Base-by-base conservation (phyloP, 345 rosid species). In the Pugionium cornutum region DNA sequence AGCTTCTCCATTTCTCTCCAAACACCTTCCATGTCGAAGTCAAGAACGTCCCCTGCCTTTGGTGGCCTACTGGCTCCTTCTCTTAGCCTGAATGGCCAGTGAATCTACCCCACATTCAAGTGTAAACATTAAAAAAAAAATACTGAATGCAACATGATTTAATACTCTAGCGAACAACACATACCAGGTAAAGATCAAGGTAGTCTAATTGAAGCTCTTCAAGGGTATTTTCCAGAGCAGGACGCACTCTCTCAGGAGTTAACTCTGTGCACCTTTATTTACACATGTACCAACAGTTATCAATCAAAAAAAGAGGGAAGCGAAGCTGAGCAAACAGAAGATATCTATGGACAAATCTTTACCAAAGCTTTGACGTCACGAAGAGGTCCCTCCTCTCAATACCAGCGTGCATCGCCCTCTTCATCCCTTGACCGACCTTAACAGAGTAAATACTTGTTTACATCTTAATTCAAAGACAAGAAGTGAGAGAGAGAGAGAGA, bases 1-100 rank as follows among this genome's bases (percentile, higher is more conserved):
- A 83, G 85, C 53, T 74, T 74, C 81, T 81, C 87, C 87, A 85
- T 76, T 68, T 83, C 83, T 75, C 79, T 79, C 90, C 90, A 83
- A 46, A 81, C 85, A 1, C 82, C 83, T 75, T 76, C 83, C 82
- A 85, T 78, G 76, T 83, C 83, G 28, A 79, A 81, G 4, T 79
- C 83, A 64, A 76, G 56, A 1, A 81, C 57, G 9, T 79, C 83
- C 2, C 81, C 80, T 1, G 78, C 75, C 54, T 78, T 72, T 1
- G 82, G 81, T 54, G 83, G 83, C 67, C 56, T 70, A 63, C 85
- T 81, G 5, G 83, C 77, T 26, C 80, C 83, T n/a, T 81, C 85
- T 70, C 71, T 72, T 6, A 83, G 82, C 37, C 56, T 66, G 62
- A 85, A 77, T 6, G 85, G 85, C 84, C 87, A 85, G 67, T 81